A percentile compares a stretch with the other conserved stretches of the same genome.
These are phyloP conservation scores for Neurospora tetrasperma DNA, from an alignment of 495 filamentous ascomycete genomes.

Conservation along the genomic window DNA sequence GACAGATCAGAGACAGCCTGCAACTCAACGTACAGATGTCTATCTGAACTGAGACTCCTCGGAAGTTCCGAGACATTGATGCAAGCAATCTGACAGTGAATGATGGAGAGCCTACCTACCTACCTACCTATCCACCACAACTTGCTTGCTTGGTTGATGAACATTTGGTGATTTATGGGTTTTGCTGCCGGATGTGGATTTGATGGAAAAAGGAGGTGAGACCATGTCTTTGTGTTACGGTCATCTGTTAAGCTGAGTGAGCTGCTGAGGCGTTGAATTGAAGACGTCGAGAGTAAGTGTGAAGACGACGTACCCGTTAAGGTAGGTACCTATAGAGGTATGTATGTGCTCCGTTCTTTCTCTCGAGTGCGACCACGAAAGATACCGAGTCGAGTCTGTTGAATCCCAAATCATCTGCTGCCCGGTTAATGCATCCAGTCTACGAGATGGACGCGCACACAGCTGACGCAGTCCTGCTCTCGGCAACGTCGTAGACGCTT, in stretches of 20 bases:
- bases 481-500: background rate
- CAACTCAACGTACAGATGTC: background rate
- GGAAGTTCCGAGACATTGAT: background rate
- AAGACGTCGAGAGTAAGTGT: background rate
- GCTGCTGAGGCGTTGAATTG: background rate
- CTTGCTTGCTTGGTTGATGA: background rate
- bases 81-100: background rate
- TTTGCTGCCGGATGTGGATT: background rate
- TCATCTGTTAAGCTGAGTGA: background rate
- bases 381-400: background rate
- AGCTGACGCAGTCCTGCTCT: background rate
- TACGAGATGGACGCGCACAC: background rate
- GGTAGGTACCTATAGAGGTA: background rate
- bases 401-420: too few species aligned
- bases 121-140: background rate
- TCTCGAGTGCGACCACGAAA: background rate
- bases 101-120: background rate
- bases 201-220: background rate
- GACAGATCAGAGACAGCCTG: background rate
- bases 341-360: background rate
- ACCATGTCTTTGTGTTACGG: background rate
- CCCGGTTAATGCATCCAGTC: background rate
- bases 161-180: background rate
- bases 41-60: background rate
- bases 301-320: too few species aligned